Conservation (phyloP, 129 eudicot species). For the Tagetes patula region DNA sequence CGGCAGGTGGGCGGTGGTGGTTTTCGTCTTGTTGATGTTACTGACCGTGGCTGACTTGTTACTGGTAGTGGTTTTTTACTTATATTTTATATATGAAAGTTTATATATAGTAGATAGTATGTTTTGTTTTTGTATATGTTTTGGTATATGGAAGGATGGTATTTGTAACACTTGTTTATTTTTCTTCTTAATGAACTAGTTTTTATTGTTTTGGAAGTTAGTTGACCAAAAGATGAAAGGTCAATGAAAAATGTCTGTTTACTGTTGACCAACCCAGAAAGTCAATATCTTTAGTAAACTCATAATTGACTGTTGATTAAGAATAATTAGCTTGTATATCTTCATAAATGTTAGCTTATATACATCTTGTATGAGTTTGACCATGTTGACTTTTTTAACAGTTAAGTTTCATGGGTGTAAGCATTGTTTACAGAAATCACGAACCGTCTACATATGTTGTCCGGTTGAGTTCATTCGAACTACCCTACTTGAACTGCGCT, state of each 20-base stretch:
- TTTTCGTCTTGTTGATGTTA: slow-evolving; percentile 35
- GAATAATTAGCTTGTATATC: no score
- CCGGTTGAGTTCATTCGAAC: no score
- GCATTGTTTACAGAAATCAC: no score
- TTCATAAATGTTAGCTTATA: no score
- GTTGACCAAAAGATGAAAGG: background rate
- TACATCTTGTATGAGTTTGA: no score
- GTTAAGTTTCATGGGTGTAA: no score
- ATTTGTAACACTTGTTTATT: slow-evolving; percentile 18
- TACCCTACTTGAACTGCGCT: no score
- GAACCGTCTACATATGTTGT: no score
- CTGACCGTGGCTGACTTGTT: slow-evolving; percentile 41
- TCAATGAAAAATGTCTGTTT: background rate
- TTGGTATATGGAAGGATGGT: slow-evolving; percentile 37
- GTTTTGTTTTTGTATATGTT: slow-evolving; percentile 35
- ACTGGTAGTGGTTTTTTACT: slow-evolving; percentile 26
- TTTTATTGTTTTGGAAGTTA: slow-evolving; percentile 5
- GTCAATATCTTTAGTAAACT: no score
- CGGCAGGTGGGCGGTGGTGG: slow-evolving; percentile 22
- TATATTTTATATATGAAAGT: slow-evolving; percentile 23
- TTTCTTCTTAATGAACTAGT: slow-evolving; percentile 20
- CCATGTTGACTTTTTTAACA: no score
- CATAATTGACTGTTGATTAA: no score
- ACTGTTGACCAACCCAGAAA: background rate
- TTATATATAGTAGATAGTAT: slow-evolving; percentile 32